Evolutionary conservation across 805 yeast species (phyloP), one percentile per base, ranked within the genome.

Genomic region (Myxozyma neotropica): DNA sequence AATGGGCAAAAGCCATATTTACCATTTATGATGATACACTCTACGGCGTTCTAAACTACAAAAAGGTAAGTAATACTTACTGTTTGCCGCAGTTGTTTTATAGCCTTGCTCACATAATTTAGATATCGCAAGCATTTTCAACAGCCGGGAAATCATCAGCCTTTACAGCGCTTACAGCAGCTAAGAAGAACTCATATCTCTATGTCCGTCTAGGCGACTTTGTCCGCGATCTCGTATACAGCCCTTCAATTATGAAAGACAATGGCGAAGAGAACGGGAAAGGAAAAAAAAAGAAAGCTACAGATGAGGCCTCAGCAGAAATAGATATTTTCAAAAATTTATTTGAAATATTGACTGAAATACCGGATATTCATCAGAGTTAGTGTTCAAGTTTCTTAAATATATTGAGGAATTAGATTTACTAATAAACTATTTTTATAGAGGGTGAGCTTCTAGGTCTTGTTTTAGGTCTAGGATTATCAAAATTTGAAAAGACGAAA

Each of bases 181-280:
- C 19, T 5, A 29, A 19, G 19, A 33, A 27, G 3, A 74, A 72
- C 10, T 47, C 54, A 23, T 31, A 63, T 23, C 69, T 75, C 6
- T 64, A 72, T 26, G 57, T 63, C 17, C 60, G 74, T 69, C 67
- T 75, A 21, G 57, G 62, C 40, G 44, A 64, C 10, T 58, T 75
- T 40, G 73, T 74, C 63, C 60, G 75, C 12, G 64, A 62, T 17
- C 7, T 62, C 12, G 58, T 49, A 12, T 62, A 55, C 45, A 62
- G 66, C 42, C 61, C 65, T 4, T 60, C 66, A 4, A 42, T 60
- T 10, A 15, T 58, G 24, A 60, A 57, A 44, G 51, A 45, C 6
- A 8, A 10, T n/a, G n/a, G 44, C 44, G 31, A 15, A 15, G 43
- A 27, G 57, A 19, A 7, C 6, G 10, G 35, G 15, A 35, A 35